Evolutionary conservation across 805 yeast genomes (phyloP), one percentile per base, ranked within the genome.

Genomic region (Pichia gijzeniarum): DNA sequence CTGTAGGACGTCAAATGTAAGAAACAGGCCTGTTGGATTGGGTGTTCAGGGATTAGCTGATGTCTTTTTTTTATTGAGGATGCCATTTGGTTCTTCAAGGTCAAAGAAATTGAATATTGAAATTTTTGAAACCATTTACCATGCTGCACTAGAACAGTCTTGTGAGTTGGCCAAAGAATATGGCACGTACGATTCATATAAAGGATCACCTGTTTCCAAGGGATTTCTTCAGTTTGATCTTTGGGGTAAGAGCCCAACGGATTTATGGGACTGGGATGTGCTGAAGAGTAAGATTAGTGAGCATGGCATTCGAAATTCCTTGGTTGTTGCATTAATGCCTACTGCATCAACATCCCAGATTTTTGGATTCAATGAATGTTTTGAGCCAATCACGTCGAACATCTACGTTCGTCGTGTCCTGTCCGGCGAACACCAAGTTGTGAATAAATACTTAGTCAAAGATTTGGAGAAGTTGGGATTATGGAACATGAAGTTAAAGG

Each of bases 1-100:
- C 53, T 91, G 98, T 5, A 74, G 73, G 57, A 59, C 51, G 38
- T 86, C 96, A 16, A 91, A 93, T 65, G 68, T 77, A 72, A 80
- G 79, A 59, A 84, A 91, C 64, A 75, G 99, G 56, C 98, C 99
- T 18, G 78, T 91, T 57, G 97, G 97, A n/a, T 67, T 91, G 19
- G 99, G 99, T 54, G 96, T 91, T n/a, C 96, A 91, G 65, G 99
- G 99, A 48, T 72, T 91, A 44, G 96, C 98, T 25, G 98, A 91
- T 64, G 73, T 82, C 1, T 91, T 88, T 65, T 77, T 87, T 74
- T 72, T 75, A 53, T 70, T 91, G 50, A 78, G 95, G 57, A 58
- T 87, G 48, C 93, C 97, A 36, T 91, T 90, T 63, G 97, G 88
- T 54, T 85, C 95, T 32, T 68, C 72, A 28, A 84, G 78, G 57